These are phyloP conservation scores for Trypanosoma platydactyli DNA, from an alignment of 208 protist genomes.

Conservation along the genomic window DNA sequence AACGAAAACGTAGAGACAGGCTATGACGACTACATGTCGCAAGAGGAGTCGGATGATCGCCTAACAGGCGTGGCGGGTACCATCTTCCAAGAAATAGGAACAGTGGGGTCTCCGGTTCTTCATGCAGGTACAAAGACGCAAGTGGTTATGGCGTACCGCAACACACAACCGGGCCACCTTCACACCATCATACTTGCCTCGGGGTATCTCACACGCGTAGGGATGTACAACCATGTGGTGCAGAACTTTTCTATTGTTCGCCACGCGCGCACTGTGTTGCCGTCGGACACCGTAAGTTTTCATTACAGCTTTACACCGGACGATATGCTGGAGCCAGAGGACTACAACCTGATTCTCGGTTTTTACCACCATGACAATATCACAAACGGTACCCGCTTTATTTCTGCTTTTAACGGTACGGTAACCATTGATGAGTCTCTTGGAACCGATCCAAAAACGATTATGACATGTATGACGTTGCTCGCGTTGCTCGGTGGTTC, in stretches of 20 bases:
- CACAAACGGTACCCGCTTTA: conserved; percentile 69
- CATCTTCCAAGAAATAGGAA: conserved; percentile 57
- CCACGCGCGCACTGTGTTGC: conserved; percentile 62
- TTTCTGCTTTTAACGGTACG: conserved; percentile 73
- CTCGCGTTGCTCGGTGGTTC: conserved; percentile 53
- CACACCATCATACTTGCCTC: conserved; percentile 60
- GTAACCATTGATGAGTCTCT: conserved; percentile 65
- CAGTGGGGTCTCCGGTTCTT: conserved; percentile 40
- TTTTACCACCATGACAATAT: conserved; percentile 68
- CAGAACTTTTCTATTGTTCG: conserved; percentile 91
- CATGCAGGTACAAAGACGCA: conserved; percentile 47
- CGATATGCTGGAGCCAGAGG: conserved; percentile 60
- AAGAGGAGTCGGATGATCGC: conserved; percentile 4
- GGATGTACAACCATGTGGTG: conserved; percentile 42
- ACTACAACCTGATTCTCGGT: conserved; percentile 84
- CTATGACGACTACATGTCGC: conserved; percentile 20
- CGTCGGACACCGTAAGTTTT: conserved; percentile 68
- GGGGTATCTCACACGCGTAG: conserved; percentile 51
- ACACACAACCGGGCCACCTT: conserved; percentile 36
- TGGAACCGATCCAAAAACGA: conserved; percentile 74
- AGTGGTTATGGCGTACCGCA: conserved; percentile 67
- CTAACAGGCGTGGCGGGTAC: conserved; percentile 28
- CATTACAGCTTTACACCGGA: conserved; percentile 82
- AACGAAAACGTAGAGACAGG: conserved; percentile 34
- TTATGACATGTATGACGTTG: conserved; percentile 85